Evolutionary conservation across 1,284 basidiomycete genomes (phyloP).

Genomic region (Cronartium ribicola): DNA sequence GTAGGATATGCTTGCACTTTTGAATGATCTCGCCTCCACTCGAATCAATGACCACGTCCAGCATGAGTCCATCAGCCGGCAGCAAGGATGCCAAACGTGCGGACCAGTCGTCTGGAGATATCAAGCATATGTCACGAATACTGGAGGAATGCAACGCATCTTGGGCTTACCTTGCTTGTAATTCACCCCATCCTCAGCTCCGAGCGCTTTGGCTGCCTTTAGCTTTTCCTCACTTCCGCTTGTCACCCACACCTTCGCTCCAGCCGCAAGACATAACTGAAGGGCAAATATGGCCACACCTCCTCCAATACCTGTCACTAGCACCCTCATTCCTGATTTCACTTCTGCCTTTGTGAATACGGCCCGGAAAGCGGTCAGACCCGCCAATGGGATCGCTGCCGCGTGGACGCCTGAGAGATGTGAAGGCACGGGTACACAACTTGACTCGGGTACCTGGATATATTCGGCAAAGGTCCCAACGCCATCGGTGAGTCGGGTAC

Average conservation of each 20-base stretch:
- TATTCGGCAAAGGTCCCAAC: slow-evolving; percentile 22
- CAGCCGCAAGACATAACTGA: slow-evolving; percentile 30
- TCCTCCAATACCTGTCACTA: slow-evolving; percentile 35
- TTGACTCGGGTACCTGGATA: slow-evolving; percentile 3
- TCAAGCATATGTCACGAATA: not conserved
- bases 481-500: slow-evolving; percentile 10
- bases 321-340: not conserved
- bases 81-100: slow-evolving; percentile 1
- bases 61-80: slow-evolving; percentile 2
- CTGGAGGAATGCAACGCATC: not conserved
- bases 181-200: slow-evolving; percentile 35
- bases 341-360: slow-evolving; percentile 20
- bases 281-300: slow-evolving; percentile 26
- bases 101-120: slow-evolving; percentile 23
- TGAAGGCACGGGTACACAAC: slow-evolving; percentile 9
- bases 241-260: slow-evolving; percentile 30
- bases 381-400: slow-evolving; percentile 18
- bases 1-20: slow-evolving; percentile 17
- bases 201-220: slow-evolving; percentile 7
- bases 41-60: slow-evolving; percentile 36
- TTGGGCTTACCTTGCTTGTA: slow-evolving; percentile 17
- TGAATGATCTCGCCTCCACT: slow-evolving; percentile 31
- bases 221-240: slow-evolving; percentile 31
- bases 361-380: slow-evolving; percentile 25
- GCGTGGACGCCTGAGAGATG: not conserved